Evolutionary conservation across 495 filamentous ascomycete genomes (phyloP).

Genomic region (Parathielavia hyrcaniae): DNA sequence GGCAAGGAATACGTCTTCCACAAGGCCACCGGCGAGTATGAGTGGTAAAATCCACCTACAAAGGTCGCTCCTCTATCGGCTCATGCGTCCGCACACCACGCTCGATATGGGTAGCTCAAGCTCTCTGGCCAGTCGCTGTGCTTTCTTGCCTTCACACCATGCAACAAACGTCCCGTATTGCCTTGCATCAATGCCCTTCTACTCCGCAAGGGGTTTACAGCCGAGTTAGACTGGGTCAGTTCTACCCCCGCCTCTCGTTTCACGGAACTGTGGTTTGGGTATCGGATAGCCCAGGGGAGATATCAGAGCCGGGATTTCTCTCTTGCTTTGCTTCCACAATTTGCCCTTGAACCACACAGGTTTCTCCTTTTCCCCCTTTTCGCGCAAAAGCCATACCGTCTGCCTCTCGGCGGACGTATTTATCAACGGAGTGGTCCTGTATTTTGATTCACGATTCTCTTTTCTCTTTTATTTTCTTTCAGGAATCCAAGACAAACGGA

Average conservation of each 20-base stretch:
- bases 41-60: conserved; percentile 61
- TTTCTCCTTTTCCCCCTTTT: not conserved
- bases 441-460: not conserved
- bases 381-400: not conserved
- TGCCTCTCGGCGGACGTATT: not conserved
- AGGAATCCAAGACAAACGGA: conserved; percentile 7
- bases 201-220: not conserved
- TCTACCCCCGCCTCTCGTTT: not conserved
- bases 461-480: not conserved
- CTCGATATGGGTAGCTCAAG: not conserved
- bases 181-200: not conserved
- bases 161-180: not conserved
- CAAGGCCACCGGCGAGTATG: conserved; percentile 93
- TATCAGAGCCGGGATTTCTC: not conserved
- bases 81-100: not conserved
- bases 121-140: not conserved
- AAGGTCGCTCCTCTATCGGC: too few relatives aligned
- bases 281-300: not conserved
- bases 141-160: not conserved
- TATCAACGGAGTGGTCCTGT: not conserved
- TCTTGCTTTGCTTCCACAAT: not conserved
- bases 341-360: not conserved
- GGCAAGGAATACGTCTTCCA: conserved; percentile 96
- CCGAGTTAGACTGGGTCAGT: not conserved
- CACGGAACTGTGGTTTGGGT: not conserved